Evolutionary conservation across 1,139 yeast species (phyloP), one percentile per base, ranked within the genome.

Genomic region (Starmera stellimalicola): DNA sequence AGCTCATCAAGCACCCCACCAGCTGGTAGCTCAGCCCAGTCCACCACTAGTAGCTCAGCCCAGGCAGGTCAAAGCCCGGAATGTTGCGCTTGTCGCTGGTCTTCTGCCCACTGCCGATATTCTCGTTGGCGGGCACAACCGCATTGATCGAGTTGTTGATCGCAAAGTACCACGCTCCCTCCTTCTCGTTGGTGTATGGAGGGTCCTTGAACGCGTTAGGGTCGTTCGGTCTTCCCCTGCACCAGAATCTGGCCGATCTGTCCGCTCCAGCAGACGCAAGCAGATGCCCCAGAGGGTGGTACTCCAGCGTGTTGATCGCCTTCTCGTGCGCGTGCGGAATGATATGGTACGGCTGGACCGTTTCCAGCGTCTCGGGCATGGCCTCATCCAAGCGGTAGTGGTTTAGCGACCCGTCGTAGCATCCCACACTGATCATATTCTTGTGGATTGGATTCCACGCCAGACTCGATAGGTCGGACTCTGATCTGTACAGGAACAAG

Each of bases 311-410:
- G 60, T 91, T 87, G 33, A 91, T 77, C 4, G 95, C 93, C 60
- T 83, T 82, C 51, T 88, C 96, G 54, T 91, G 98, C 0, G 97
- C 98, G 57, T 72, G 79, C 2, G 95, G 95, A 29, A 91, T 81
- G 22, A 65, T 65, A 52, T 79, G 88, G 18, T 63, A 63, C 5
- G 81, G 72, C 32, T 70, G 69, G 12, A 65, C 57, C 6, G 62
- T 36, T 45, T 60, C 51, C 27, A 45, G 7, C 6, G 37, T 5
- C 11, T 45, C 51, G 3, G 50, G 53, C 11, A 42, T 44, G 5
- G 40, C 39, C 16, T 53, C 70, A 44, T 79, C 77, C 18, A 88
- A 58, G 35, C 79, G 63, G 53, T 81, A 91, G 52, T 84, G 94
- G 45, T 74, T 72, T 51, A 91, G 66, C 7, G 93, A 73, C 3